Base-by-base conservation (phyloP, 2,329 filamentous ascomycete genomes). In the Mollisia scopiformis region DNA sequence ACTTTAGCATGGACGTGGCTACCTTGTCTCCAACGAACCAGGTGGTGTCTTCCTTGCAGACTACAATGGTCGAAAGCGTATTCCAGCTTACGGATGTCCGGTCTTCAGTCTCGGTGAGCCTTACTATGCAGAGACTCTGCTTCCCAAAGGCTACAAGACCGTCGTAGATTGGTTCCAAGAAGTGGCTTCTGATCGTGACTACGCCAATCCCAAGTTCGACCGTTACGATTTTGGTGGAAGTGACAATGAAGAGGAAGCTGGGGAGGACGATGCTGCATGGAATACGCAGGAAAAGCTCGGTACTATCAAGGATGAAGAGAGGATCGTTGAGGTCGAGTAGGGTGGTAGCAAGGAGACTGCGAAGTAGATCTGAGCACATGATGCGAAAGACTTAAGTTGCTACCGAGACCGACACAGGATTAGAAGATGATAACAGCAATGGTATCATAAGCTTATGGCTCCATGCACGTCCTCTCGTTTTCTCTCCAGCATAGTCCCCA, bases 61-160 rank as follows among this genome's bases (percentile, higher is more conserved):
- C 0, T 77, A 83, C 1, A 71, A 78, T 1, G 82, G 83, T 7
- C 39, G 14, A 16, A 63, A 64, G 14, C 19, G 37, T n/a, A 27
- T 68, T 21, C 55, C 78, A 0, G 66, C 74, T 11, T 78, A 83
- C 46, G 88, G 89, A 5, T 89, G 85, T 65, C 89, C 89, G 4
- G 82, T 87, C 63, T 89, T 89, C 74, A 88, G 88, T n/a, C 84
- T 88, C 1, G 88, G 88, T 3, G 85, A 90, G 63, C 68, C 75
- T 1, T 71, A 79, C 33, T 79, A 86, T 69, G 77, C 77, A 7
- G 91, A 96, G 73, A 78, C 79, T 37, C 82, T 91, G 62, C 80
- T 93, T 55, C 78, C 88, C 13, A 73, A 72, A 11, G 82, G 84
- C 0, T 82, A 85, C 64, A 68, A 72, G 13, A 73, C 77, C 2